Percentiles rank a stretch among this genome's conserved stretches.
phyloP scores from a whole-genome alignment of 108 stramenopile genomes.

The Mayamaea pseudoterrestris region DNA sequence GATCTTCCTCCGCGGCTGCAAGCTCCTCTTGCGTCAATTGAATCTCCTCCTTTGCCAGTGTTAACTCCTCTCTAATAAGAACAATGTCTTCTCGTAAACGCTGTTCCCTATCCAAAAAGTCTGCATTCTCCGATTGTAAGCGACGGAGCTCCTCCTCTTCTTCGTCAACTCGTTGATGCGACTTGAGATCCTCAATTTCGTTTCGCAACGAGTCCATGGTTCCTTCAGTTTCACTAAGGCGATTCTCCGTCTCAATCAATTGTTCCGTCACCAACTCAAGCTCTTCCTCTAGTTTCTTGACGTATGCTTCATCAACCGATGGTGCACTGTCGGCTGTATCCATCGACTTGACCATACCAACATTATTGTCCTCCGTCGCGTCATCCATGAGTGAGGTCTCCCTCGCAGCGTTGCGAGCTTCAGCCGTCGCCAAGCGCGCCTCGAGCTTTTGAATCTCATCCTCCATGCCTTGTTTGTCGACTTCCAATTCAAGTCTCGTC shows the following conservation, averaged over 20 bases:
- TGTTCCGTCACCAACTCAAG: slow-evolving; percentile 80
- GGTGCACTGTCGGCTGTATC: neutral
- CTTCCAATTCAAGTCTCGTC: slow-evolving; percentile 58
- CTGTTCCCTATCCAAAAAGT: slow-evolving; percentile 25
- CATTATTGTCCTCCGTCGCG: slow-evolving; percentile 2
- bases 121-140: slow-evolving; percentile 43
- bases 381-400: neutral
- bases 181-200: neutral
- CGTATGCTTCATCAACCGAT: slow-evolving; percentile 47
- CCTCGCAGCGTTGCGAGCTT: neutral
- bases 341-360: neutral
- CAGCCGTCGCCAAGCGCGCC: neutral
- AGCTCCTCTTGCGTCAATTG: slow-evolving; percentile 34
- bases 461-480: slow-evolving; percentile 50
- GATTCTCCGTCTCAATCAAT: slow-evolving; percentile 73
- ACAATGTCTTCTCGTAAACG: slow-evolving; percentile 40
- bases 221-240: slow-evolving; percentile 53
- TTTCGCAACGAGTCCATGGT: slow-evolving; percentile 36
- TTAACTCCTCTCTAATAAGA: slow-evolving; percentile 52
- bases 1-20: slow-evolving; percentile 62
- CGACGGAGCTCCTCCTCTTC: slow-evolving; percentile 19
- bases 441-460: slow-evolving; percentile 6
- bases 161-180: slow-evolving; percentile 4
- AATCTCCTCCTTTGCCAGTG: slow-evolving; percentile 40
- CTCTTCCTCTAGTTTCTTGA: slow-evolving; percentile 79